These are phyloP conservation scores for Akanthomyces lecanii DNA, from an alignment of 2,329 filamentous ascomycete genomes.

Conservation along the genomic window DNA sequence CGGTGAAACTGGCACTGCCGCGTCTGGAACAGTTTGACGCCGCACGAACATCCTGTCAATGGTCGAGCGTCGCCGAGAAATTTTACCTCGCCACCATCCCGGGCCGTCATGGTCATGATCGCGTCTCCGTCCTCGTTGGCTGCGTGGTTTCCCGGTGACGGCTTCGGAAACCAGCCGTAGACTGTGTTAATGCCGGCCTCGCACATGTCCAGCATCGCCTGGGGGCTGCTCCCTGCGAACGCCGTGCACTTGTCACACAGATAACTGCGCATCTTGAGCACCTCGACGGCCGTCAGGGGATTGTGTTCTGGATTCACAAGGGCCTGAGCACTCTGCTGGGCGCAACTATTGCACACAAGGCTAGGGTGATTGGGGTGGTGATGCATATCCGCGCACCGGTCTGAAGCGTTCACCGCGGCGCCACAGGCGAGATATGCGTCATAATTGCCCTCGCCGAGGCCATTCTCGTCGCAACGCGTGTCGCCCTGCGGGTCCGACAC, in stretches of 20 bases:
- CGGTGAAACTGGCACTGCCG: constrained; percentile 35
- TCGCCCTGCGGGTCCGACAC: not conserved
- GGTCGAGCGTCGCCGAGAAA: constrained; percentile 18
- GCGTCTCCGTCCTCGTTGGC: not conserved
- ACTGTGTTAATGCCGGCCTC: constrained; percentile 22
- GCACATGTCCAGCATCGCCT: constrained; percentile 14
- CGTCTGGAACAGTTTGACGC: constrained; percentile 29
- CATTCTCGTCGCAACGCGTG: not conserved
- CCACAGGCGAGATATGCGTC: not conserved
- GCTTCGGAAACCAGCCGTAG: constrained; percentile 16
- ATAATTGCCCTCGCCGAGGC: not conserved
- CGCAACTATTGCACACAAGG: constrained; percentile 27
- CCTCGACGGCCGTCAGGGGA: constrained; percentile 21
- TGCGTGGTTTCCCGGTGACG: not conserved
- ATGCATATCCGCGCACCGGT: not conserved
- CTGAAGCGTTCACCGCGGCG: not conserved
- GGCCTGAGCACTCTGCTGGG: constrained; percentile 19
- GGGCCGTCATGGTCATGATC: not conserved
- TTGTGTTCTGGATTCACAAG: constrained; percentile 19
- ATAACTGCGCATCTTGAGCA: constrained; percentile 34
- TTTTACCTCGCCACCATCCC: not conserved
- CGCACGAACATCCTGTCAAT: constrained; percentile 37
- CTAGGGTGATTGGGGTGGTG: not conserved
- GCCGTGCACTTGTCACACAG: constrained; percentile 31
- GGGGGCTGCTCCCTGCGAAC: constrained; percentile 4